Evolutionary conservation across 495 filamentous ascomycete genomes (phyloP).

Genomic region (Tuber umbilicatum): DNA sequence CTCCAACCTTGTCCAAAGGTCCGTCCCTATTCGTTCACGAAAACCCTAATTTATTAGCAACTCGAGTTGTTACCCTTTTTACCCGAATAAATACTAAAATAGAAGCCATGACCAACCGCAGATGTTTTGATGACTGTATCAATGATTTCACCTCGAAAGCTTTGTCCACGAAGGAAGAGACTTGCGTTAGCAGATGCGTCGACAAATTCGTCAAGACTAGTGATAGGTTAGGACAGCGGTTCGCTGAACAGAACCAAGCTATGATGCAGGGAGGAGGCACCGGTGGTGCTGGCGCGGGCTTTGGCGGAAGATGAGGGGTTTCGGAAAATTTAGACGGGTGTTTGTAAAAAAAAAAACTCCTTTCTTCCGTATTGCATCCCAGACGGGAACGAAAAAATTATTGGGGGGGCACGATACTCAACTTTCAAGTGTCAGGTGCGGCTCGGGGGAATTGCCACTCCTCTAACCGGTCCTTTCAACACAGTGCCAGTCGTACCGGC

Average conservation of each 20-base stretch:
- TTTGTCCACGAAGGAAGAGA: conserved; percentile 73
- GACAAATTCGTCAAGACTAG: conserved; percentile 88
- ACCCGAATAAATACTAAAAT: conserved; percentile 12
- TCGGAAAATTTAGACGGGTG: background rate
- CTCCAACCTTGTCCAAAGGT: conserved; percentile 77
- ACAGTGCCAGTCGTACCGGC: background rate
- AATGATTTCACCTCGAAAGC: conserved; percentile 98
- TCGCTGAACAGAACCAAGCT: conserved; percentile 59
- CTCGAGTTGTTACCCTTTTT: background rate
- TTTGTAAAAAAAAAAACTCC: background rate
- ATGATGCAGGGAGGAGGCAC: conserved; percentile 36
- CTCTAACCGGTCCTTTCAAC: background rate
- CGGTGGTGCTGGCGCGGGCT: conserved; percentile 11
- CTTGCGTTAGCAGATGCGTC: conserved; percentile 86
- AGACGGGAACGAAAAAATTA: background rate
- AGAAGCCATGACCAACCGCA: conserved; percentile 28
- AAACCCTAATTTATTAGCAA: background rate
- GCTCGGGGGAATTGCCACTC: background rate
- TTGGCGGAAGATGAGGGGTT: conserved; percentile 29
- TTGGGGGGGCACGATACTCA: background rate
- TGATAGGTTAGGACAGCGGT: conserved; percentile 78
- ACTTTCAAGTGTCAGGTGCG: background rate
- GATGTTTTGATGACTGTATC: conserved; percentile 94
- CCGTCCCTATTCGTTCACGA: conserved; percentile 14
- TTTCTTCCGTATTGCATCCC: background rate